phyloP scores from a whole-genome alignment of 805 yeast genomes.

The Torulaspora indica region DNA sequence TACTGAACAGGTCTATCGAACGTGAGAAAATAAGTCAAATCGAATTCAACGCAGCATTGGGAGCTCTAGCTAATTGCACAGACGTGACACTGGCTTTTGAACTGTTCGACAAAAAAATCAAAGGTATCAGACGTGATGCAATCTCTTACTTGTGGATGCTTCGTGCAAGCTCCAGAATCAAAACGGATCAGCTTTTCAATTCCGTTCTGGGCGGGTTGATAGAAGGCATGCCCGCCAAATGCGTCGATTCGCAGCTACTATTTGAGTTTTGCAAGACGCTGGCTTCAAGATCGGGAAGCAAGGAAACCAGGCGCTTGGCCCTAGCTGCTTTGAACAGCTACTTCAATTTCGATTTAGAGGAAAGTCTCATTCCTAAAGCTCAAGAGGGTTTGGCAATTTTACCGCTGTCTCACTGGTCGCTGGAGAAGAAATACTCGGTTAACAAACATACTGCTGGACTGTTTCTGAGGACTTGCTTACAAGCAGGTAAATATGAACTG shows the following conservation, averaged over 20 bases:
- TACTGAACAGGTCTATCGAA: conserved; percentile 33
- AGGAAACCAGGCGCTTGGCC: conserved; percentile 5
- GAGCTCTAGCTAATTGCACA: conserved; percentile 41
- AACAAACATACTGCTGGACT: conserved; percentile 21
- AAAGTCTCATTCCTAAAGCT: conserved; percentile 1
- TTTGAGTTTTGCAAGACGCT: conserved; percentile 26
- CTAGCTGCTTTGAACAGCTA: conserved; percentile 18
- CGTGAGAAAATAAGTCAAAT: conserved; percentile 36
- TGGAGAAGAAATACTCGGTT: conserved; percentile 13
- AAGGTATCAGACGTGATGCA: conserved; percentile 20
- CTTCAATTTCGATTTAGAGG: conserved; percentile 11
- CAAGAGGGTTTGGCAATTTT: conserved; percentile 12
- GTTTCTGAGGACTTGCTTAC: conserved; percentile 18
- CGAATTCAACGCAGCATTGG: conserved; percentile 45
- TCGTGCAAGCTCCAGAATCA: conserved; percentile 20
- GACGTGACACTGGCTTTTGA: conserved; percentile 39
- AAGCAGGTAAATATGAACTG: conserved; percentile 15
- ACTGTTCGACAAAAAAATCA: conserved; percentile 34
- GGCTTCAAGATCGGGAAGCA: conserved; percentile 12
- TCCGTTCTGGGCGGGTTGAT: conserved; percentile 20
- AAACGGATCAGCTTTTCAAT: conserved; percentile 18
- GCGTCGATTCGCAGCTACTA: conserved; percentile 24
- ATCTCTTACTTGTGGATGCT: conserved; percentile 27
- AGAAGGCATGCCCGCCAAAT: conserved; percentile 16
- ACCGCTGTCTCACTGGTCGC: conserved; percentile 18